phyloP scores from a whole-genome alignment of 495 filamentous ascomycete species.

The Bombardia bombarda region DNA sequence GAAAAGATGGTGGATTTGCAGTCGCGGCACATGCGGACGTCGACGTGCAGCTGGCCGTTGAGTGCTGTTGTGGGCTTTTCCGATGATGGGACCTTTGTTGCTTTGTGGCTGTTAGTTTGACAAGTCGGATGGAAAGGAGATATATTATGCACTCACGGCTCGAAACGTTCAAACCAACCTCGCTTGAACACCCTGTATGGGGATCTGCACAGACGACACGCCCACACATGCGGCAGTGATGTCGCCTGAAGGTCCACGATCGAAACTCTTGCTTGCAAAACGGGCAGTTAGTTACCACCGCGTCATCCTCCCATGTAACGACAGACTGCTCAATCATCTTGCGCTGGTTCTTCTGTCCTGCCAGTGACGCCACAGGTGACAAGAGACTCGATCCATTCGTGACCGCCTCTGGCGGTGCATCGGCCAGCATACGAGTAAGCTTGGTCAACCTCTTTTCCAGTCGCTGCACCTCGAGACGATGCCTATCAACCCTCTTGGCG shows the following conservation, averaged over 20 bases:
- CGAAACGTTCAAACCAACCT: conserved; percentile 72
- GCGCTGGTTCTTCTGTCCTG: conserved; percentile 52
- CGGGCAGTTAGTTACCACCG: conserved; percentile 69
- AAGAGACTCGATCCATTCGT: conserved; percentile 21
- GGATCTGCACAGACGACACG: conserved; percentile 85
- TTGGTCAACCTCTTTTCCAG: conserved; percentile 88
- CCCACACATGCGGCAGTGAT: conserved; percentile 92
- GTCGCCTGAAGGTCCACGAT: conserved; percentile 77
- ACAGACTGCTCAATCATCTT: conserved; percentile 83
- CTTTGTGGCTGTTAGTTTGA: conserved; percentile 1
- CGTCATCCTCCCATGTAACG: conserved; percentile 92
- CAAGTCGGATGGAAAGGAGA: background rate
- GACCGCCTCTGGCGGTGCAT: conserved; percentile 51
- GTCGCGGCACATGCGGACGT: conserved; percentile 85
- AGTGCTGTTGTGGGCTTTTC: conserved; percentile 48
- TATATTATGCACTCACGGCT: conserved; percentile 42
- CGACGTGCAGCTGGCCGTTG: conserved; percentile 53
- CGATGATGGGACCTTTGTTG: conserved; percentile 32
- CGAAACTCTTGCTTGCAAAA: conserved; percentile 94
- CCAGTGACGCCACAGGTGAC: conserved; percentile 23
- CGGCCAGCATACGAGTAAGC: conserved; percentile 74
- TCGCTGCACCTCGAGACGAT: conserved; percentile 75
- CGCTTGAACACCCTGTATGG: conserved; percentile 72
- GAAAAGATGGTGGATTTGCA: conserved; percentile 82
- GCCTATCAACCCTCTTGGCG: conserved; percentile 72